Evolutionary conservation across 2,329 filamentous ascomycete species (phyloP).

Genomic region (Fusarium sp.): DNA sequence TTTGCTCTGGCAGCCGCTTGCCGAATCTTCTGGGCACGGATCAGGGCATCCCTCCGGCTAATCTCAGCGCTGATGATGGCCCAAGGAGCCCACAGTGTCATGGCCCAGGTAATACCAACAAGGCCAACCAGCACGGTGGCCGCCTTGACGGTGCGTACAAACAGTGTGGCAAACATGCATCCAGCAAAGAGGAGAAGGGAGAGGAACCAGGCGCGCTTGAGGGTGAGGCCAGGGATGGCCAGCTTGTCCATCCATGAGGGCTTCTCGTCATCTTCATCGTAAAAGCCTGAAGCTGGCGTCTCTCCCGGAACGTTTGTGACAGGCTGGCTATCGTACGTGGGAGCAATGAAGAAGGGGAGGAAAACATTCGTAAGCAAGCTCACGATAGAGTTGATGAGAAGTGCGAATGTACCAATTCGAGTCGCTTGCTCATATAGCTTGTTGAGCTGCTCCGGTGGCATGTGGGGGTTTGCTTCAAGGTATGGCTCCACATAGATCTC

Average conservation of each 20-base stretch:
- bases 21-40: slow-evolving; percentile 54
- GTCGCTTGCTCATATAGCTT: slow-evolving; percentile 85
- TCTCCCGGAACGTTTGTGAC: slow-evolving; percentile 49
- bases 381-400: slow-evolving; percentile 88
- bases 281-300: slow-evolving; percentile 43
- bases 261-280: slow-evolving; percentile 48
- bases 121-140: slow-evolving; percentile 83
- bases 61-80: slow-evolving; percentile 95
- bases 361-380: slow-evolving; percentile 85
- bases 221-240: slow-evolving; percentile 83
- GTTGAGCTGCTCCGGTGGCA: slow-evolving; percentile 81
- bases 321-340: slow-evolving; percentile 72
- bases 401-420: slow-evolving; percentile 86
- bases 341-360: slow-evolving; percentile 85
- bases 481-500: slow-evolving; percentile 91
- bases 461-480: slow-evolving; percentile 79
- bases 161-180: slow-evolving; percentile 85
- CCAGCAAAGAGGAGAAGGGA: slow-evolving; percentile 85
- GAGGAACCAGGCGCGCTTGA: slow-evolving; percentile 87
- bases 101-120: slow-evolving; percentile 90
- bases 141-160: slow-evolving; percentile 75
- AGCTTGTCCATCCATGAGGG: slow-evolving; percentile 68
- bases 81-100: slow-evolving; percentile 94
- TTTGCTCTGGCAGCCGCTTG: slow-evolving; percentile 25
- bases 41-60: slow-evolving; percentile 76